Conservation (phyloP, 2,329 filamentous ascomycete genomes). For the Penicillium palitans region DNA sequence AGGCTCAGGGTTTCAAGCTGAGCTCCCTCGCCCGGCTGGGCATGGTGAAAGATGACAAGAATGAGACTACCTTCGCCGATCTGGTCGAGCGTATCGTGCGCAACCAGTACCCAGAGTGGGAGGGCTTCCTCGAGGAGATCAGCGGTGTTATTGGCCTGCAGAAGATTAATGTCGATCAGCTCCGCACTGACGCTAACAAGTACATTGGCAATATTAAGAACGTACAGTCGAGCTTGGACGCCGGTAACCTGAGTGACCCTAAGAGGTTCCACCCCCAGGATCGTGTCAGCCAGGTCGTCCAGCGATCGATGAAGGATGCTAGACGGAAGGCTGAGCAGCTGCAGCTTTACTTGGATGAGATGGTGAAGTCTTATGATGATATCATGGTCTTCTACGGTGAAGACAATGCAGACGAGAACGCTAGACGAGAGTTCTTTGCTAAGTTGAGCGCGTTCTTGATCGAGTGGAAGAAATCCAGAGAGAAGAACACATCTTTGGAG, state of each 20-base stretch:
- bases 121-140: constrained; percentile 84
- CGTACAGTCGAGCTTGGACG: constrained; percentile 86
- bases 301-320: constrained; percentile 94
- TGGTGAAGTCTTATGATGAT: constrained; percentile 86
- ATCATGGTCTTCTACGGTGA: constrained; percentile 97
- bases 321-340: constrained; percentile 94
- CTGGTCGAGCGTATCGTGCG: constrained; percentile 94
- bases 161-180: constrained; percentile 93
- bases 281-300: constrained; percentile 85
- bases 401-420: constrained; percentile 85
- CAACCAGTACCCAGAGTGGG: constrained; percentile 95
- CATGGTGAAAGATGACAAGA: constrained; percentile 99
- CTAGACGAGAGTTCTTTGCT: constrained; percentile 90
- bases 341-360: constrained; percentile 89
- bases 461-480: constrained; percentile 94
- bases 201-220: constrained; percentile 96
- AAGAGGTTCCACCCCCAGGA: constrained; percentile 99
- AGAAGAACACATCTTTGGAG: constrained; percentile 85
- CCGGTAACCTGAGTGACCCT: constrained; percentile 89
- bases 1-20: constrained; percentile 96
- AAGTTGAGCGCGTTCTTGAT: constrained; percentile 87
- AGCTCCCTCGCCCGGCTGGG: constrained; percentile 87
- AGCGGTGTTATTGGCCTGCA: constrained; percentile 72
- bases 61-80: constrained; percentile 93
- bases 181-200: constrained; percentile 80